These are phyloP conservation scores for Cladosporium sp. DNA, from an alignment of 2,329 filamentous ascomycete genomes.

Conservation along the genomic window DNA sequence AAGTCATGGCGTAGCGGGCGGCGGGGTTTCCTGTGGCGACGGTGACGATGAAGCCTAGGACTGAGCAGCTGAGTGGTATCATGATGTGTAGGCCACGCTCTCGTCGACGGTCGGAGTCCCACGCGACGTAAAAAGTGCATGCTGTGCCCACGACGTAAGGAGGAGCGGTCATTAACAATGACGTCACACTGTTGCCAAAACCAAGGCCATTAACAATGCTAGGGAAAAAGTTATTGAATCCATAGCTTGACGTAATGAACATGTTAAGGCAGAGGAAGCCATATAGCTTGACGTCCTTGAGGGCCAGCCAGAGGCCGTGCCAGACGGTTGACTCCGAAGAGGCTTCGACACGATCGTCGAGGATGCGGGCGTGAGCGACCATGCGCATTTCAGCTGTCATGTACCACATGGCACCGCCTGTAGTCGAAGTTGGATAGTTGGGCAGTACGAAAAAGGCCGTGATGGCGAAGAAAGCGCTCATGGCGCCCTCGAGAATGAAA, in stretches of 20 bases:
- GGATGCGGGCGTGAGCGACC: conserved; percentile 23
- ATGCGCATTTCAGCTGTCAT: conserved; percentile 46
- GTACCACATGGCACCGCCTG: conserved; percentile 53
- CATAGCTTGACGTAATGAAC: background rate
- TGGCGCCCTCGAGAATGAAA: conserved; percentile 14
- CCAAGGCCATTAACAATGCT: conserved; percentile 32
- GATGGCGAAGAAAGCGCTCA: conserved; percentile 61
- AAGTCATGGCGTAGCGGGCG: conserved; percentile 33
- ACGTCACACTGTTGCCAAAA: conserved; percentile 34
- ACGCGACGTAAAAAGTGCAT: conserved; percentile 35
- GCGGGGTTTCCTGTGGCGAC: conserved; percentile 9
- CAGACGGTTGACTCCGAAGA: conserved; percentile 43
- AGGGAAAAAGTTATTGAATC: conserved; percentile 18
- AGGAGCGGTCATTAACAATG: conserved; percentile 40
- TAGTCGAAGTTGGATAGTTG: conserved; percentile 57
- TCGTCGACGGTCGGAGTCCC: conserved; percentile 40
- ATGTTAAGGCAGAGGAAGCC: conserved; percentile 5
- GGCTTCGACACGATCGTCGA: conserved; percentile 50
- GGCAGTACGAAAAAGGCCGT: conserved; percentile 62
- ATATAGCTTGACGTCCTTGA: conserved; percentile 14
- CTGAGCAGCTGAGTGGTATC: background rate
- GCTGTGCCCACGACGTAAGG: conserved; percentile 23
- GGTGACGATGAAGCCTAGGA: conserved; percentile 13
- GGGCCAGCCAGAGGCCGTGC: conserved; percentile 16
- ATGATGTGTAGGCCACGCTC: conserved; percentile 40